Conservation (phyloP, 2,329 filamentous ascomycete species). For the Pseudophaeomoniella oleicola region DNA sequence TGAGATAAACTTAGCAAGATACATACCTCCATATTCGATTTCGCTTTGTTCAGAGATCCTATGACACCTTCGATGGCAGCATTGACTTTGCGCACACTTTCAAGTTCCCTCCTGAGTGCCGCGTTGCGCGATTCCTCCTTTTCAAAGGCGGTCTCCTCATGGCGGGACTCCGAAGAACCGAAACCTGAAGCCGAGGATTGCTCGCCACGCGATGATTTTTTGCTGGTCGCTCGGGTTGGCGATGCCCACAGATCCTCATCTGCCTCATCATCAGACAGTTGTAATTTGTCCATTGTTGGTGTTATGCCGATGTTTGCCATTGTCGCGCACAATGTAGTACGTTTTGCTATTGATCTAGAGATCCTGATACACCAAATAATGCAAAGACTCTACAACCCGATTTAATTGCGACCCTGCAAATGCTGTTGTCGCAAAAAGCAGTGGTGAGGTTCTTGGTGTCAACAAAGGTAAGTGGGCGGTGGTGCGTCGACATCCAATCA, state of each 20-base stretch:
- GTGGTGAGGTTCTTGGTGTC: no score
- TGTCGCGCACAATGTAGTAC: no score
- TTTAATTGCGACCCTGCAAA: no score
- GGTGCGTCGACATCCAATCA: no score
- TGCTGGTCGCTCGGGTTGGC: not conserved
- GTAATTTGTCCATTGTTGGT: constrained; percentile 18
- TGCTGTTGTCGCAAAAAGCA: no score
- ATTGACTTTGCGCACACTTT: constrained; percentile 75
- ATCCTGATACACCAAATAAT: no score
- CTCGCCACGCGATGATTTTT: not conserved
- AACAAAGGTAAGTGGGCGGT: no score
- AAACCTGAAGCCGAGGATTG: not conserved
- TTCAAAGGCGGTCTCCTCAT: constrained; percentile 43
- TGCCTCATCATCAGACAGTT: constrained; percentile 1
- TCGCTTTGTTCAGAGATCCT: constrained; percentile 29
- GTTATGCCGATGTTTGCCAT: not conserved
- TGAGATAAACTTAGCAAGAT: constrained; percentile 1
- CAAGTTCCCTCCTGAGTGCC: constrained; percentile 61
- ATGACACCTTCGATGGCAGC: constrained; percentile 56
- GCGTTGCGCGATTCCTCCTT: constrained; percentile 56
- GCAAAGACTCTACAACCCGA: no score
- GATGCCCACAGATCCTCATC: constrained; percentile 3
- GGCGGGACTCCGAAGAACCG: constrained; percentile 6
- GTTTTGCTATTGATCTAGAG: no score
- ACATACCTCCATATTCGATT: constrained; percentile 34